phyloP scores from a whole-genome alignment of 1,284 basidiomycete genomes.

The Rhodofomes roseus region DNA sequence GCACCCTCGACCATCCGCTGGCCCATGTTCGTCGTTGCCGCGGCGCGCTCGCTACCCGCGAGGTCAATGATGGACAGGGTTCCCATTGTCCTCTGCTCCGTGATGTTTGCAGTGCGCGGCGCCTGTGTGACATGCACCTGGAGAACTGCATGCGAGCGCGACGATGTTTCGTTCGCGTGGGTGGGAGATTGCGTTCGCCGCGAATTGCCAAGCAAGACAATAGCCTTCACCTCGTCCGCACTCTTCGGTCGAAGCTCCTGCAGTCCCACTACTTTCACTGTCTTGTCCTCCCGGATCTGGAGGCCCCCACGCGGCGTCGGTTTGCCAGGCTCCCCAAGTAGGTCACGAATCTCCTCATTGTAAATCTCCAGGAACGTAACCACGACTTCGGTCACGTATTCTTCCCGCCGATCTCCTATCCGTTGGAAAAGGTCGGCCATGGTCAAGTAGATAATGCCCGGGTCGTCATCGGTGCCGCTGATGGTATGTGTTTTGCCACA shows the following conservation, averaged over 20 bases:
- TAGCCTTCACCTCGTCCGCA: slow-evolving; percentile 90
- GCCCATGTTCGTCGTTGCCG: slow-evolving; percentile 95
- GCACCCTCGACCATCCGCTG: slow-evolving; percentile 96
- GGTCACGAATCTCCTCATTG: slow-evolving; percentile 97
- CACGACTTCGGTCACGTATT: slow-evolving; percentile 80
- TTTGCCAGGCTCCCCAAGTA: slow-evolving; percentile 74
- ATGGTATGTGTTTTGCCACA: slow-evolving; percentile 99
- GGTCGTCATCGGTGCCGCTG: slow-evolving; percentile 82
- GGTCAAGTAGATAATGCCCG: slow-evolving; percentile 93
- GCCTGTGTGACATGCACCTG: slow-evolving; percentile 89
- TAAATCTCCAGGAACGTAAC: slow-evolving; percentile 97
- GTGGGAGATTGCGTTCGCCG: slow-evolving; percentile 90
- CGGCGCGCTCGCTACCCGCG: slow-evolving; percentile 92
- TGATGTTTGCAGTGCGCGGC: slow-evolving; percentile 76
- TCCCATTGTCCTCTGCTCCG: slow-evolving; percentile 78
- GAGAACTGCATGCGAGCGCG: slow-evolving; percentile 93
- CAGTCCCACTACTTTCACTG: slow-evolving; percentile 85
- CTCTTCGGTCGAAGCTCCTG: slow-evolving; percentile 74
- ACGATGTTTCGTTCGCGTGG: slow-evolving; percentile 91
- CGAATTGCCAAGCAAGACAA: slow-evolving; percentile 84
- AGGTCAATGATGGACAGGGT: slow-evolving; percentile 96
- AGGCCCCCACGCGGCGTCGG: slow-evolving; percentile 76
- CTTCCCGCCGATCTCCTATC: slow-evolving; percentile 80
- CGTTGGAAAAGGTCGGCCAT: slow-evolving; percentile 94
- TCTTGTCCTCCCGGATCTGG: slow-evolving; percentile 88